phyloP scores from a whole-genome alignment of 2,329 filamentous ascomycete genomes.

The Didymella pomorum region DNA sequence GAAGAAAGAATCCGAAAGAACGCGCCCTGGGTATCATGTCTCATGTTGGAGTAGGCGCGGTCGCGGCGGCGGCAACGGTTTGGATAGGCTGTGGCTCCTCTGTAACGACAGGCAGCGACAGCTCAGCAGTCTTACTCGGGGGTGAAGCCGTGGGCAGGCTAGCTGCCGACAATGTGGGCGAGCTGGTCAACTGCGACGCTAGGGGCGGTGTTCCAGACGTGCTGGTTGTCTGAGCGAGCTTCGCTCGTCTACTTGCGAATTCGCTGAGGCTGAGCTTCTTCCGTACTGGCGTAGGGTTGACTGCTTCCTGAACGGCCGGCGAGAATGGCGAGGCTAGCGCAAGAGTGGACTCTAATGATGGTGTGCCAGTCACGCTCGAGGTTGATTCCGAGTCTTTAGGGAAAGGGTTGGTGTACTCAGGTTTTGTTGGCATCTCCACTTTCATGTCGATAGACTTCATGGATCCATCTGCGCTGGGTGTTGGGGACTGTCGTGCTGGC shows the following conservation, averaged over 20 bases:
- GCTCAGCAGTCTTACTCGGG: constrained; percentile 36
- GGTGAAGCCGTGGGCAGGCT: constrained; percentile 44
- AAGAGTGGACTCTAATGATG: constrained; percentile 43
- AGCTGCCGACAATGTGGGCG: constrained; percentile 43
- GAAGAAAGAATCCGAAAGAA: constrained; percentile 28
- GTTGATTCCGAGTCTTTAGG: constrained; percentile 30
- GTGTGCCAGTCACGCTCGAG: constrained; percentile 35
- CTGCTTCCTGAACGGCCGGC: constrained; percentile 52
- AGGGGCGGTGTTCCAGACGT: constrained; percentile 35
- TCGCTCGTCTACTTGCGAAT: constrained; percentile 57
- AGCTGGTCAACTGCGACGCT: constrained; percentile 39
- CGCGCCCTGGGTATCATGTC: constrained; percentile 35
- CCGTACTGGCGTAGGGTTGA: constrained; percentile 53
- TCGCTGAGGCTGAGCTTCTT: constrained; percentile 63
- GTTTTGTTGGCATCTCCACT: constrained; percentile 42
- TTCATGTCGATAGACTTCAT: constrained; percentile 36
- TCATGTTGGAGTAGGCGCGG: constrained; percentile 29
- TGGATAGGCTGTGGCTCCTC: constrained; percentile 36
- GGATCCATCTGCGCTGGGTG: constrained; percentile 19
- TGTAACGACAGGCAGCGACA: constrained; percentile 36
- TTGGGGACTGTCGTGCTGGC: constrained; percentile 25
- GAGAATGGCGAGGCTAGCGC: constrained; percentile 45
- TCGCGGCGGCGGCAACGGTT: constrained; percentile 10
- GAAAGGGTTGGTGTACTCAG: constrained; percentile 31
- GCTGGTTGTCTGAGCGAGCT: constrained; percentile 42